Conservation (phyloP, 2,329 filamentous ascomycete species). For the Xylariaceae sp. region DNA sequence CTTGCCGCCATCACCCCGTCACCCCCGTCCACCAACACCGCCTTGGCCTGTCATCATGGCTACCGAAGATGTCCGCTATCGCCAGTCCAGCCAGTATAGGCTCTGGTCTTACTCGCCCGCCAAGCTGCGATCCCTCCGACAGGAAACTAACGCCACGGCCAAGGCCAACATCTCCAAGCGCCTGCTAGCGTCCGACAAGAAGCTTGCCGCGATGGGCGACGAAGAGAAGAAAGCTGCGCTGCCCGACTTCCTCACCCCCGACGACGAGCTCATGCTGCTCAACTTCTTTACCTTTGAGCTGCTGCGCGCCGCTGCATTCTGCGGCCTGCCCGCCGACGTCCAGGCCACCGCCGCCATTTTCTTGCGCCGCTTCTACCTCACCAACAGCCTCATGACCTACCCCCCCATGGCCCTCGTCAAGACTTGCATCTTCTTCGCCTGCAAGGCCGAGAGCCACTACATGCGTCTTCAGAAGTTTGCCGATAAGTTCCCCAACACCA, state of each 20-base stretch:
- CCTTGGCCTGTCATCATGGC: conserved; percentile 47
- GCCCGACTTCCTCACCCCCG: conserved; percentile 75
- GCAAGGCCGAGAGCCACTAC: conserved; percentile 86
- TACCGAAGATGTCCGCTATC: conserved; percentile 87
- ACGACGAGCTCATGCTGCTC: conserved; percentile 79
- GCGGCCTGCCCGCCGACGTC: conserved; percentile 47
- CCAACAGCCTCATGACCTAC: conserved; percentile 95
- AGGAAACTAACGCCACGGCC: conserved; percentile 76
- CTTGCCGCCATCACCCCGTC: too few relatives aligned
- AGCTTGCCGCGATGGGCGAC: conserved; percentile 30
- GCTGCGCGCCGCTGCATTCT: conserved; percentile 53
- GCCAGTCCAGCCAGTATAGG: conserved; percentile 82
- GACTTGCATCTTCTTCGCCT: conserved; percentile 87
- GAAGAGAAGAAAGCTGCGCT: conserved; percentile 32
- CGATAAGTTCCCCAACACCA: conserved; percentile 65
- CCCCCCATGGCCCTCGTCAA: conserved; percentile 85
- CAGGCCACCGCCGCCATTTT: conserved; percentile 81
- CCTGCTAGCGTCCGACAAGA: conserved; percentile 50
- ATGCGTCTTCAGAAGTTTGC: conserved; percentile 62
- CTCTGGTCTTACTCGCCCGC: conserved; percentile 86
- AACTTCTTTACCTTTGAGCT: conserved; percentile 67
- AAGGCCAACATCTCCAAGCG: conserved; percentile 54
- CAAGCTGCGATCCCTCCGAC: conserved; percentile 66
- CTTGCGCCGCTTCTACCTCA: conserved; percentile 90
- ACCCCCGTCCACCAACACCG: too few relatives aligned